Conservation (phyloP, 495 filamentous ascomycete species). For the Schizothecium vesticola region DNA sequence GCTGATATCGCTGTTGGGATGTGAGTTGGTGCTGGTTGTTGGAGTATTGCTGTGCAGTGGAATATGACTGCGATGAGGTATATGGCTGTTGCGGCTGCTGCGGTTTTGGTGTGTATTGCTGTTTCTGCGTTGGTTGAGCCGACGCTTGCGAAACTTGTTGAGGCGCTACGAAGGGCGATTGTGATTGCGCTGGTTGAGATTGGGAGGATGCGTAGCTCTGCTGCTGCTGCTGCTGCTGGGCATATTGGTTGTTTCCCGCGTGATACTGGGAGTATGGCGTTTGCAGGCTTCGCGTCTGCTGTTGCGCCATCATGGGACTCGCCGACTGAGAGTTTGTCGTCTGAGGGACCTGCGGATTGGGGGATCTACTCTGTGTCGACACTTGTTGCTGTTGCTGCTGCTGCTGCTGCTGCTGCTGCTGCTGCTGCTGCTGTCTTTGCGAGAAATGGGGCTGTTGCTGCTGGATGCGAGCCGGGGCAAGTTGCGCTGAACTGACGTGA, state of each 20-base stretch:
- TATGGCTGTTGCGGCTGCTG: slow-evolving; percentile 18
- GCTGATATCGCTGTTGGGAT: slow-evolving; percentile 39
- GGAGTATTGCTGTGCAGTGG: slow-evolving; percentile 27
- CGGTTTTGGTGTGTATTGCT: slow-evolving; percentile 20
- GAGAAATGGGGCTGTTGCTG: slow-evolving; percentile 18
- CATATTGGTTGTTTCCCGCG: slow-evolving; percentile 14
- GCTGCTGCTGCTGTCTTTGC: slow-evolving; percentile 23
- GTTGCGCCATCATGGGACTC: slow-evolving; percentile 16
- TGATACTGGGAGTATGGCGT: slow-evolving; percentile 21
- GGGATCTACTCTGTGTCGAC: slow-evolving; percentile 20
- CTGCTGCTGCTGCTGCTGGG: slow-evolving; percentile 13
- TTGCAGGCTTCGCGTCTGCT: slow-evolving; percentile 17
- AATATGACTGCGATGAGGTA: slow-evolving; percentile 17
- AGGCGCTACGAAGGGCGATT: slow-evolving; percentile 20
- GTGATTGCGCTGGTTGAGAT: slow-evolving; percentile 19
- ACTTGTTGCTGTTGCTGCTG: slow-evolving; percentile 22
- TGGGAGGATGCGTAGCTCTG: slow-evolving; percentile 16
- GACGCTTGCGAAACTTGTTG: slow-evolving; percentile 20
- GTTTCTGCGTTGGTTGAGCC: slow-evolving; percentile 13
- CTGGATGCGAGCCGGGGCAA: slow-evolving; percentile 17
- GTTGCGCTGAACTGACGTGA: slow-evolving; percentile 13
- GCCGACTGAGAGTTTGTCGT: slow-evolving; percentile 15
- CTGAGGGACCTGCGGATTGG: slow-evolving; percentile 24
- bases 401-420: slow-evolving; percentile 21
- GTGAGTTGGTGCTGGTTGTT: slow-evolving; percentile 22